Conservation (phyloP, 2,329 filamentous ascomycete species). For the Trichothecium roseum region DNA sequence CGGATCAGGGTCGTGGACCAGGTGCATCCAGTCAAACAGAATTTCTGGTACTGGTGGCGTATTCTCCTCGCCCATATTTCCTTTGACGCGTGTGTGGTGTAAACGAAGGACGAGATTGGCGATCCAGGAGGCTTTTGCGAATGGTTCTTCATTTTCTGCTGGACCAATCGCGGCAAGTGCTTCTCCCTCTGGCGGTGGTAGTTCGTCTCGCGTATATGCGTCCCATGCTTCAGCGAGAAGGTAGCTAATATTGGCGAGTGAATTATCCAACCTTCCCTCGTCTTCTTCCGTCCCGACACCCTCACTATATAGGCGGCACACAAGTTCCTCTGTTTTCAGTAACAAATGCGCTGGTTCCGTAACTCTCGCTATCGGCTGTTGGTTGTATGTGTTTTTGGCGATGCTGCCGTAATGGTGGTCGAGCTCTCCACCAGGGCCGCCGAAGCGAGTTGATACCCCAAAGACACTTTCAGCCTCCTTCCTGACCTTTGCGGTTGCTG, state of each 20-base stretch:
- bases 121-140: conserved; percentile 71
- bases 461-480: conserved; percentile 47
- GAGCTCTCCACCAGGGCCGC: too few species aligned
- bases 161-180: conserved; percentile 55
- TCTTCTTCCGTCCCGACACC: conserved; percentile 47
- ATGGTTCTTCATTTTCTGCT: conserved; percentile 47
- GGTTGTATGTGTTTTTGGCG: conserved; percentile 56
- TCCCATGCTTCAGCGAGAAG: conserved; percentile 47
- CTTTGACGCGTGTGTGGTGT: conserved; percentile 50
- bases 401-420: conserved; percentile 48
- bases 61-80: conserved; percentile 24
- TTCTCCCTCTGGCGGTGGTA: conserved; percentile 39
- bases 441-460: conserved; percentile 2
- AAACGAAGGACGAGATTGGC: conserved; percentile 68
- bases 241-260: conserved; percentile 41
- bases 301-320: conserved; percentile 55
- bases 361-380: conserved; percentile 47
- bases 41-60: conserved; percentile 59
- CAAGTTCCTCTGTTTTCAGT: conserved; percentile 61
- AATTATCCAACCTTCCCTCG: conserved; percentile 43
- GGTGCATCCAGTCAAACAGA: conserved; percentile 73
- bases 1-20: conserved; percentile 61
- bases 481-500: conserved; percentile 40
- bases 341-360: conserved; percentile 64
- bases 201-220: conserved; percentile 19